A percentile compares a stretch with the other conserved stretches of the same genome.
Evolutionary conservation across 345 rosid species (phyloP).

Genomic region (Pugionium dolabratum): DNA sequence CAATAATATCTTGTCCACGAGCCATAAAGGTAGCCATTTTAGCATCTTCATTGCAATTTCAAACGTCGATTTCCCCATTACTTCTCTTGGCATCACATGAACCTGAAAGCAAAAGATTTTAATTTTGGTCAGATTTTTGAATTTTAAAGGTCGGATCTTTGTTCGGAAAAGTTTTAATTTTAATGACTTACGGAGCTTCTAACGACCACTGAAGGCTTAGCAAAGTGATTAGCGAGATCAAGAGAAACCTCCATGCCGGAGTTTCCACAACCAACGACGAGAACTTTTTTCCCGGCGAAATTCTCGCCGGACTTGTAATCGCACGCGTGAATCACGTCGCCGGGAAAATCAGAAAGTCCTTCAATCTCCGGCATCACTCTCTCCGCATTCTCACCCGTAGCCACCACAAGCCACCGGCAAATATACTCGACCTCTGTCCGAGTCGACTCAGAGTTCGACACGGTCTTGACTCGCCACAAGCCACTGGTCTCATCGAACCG

Average conservation of each 20-base stretch:
- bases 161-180: background rate
- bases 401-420: conserved; percentile 94
- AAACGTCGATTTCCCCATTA: conserved; percentile 61
- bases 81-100: conserved; percentile 68
- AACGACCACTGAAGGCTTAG: conserved; percentile 75
- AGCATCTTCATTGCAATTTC: conserved; percentile 29
- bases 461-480: conserved; percentile 74
- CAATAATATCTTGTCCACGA: conserved; percentile 67
- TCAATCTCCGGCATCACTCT: conserved; percentile 67
- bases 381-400: conserved; percentile 96
- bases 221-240: conserved; percentile 74
- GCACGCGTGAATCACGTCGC: conserved; percentile 71
- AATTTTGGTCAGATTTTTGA: conserved; percentile 12
- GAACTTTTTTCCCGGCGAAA: conserved; percentile 61
- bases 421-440: conserved; percentile 72
- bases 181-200: conserved; percentile 75
- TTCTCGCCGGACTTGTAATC: conserved; percentile 81
- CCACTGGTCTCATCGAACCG: conserved; percentile 79
- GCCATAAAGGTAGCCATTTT: conserved; percentile 77
- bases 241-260: conserved; percentile 98
- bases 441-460: conserved; percentile 42
- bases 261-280: conserved; percentile 94
- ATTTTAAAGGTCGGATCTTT: background rate
- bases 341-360: conserved; percentile 64
- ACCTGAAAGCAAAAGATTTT: conserved; percentile 43